A percentile compares a stretch with the other conserved stretches of the same genome.
phyloP scores from a whole-genome alignment of 1,284 basidiomycete species.

The Spongiforma sp. region DNA sequence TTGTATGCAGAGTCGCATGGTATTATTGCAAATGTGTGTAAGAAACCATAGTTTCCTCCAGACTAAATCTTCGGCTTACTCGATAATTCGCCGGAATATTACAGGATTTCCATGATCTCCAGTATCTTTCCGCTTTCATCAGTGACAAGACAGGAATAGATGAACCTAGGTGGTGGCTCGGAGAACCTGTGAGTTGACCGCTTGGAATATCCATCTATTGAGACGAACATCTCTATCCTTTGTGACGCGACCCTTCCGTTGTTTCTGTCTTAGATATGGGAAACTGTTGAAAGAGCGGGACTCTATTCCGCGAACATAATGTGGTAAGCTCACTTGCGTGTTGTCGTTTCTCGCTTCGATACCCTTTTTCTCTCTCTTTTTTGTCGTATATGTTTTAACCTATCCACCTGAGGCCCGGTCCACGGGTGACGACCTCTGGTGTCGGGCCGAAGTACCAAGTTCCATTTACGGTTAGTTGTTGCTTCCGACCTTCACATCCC shows the following conservation, averaged over 20 bases:
- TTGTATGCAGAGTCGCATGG: conserved; percentile 87
- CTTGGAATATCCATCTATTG: neutral
- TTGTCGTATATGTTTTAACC: neutral
- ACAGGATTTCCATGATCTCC: conserved; percentile 85
- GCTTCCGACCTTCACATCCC: neutral
- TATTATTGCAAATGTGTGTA: conserved; percentile 82
- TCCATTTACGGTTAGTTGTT: conserved; percentile 64
- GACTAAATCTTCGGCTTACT: neutral
- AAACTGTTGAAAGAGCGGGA: conserved; percentile 75
- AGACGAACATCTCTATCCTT: neutral
- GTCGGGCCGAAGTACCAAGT: conserved; percentile 73
- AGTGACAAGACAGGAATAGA: conserved; percentile 65
- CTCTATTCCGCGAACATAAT: conserved; percentile 61
- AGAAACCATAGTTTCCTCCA: neutral
- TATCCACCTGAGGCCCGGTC: conserved; percentile 72
- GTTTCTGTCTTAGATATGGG: conserved; percentile 72
- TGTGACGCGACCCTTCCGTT: neutral
- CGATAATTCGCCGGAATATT: too few relatives aligned
- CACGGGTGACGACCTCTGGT: conserved; percentile 68
- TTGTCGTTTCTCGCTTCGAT: neutral
- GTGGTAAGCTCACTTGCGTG: conserved; percentile 63
- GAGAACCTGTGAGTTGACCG: conserved; percentile 71
- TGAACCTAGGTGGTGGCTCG: conserved; percentile 82
- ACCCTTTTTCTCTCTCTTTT: neutral
- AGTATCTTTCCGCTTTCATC: conserved; percentile 59